Evolutionary conservation across 371 early-diverging fungal species (phyloP).

Genomic region (Mucor circinelloides): DNA sequence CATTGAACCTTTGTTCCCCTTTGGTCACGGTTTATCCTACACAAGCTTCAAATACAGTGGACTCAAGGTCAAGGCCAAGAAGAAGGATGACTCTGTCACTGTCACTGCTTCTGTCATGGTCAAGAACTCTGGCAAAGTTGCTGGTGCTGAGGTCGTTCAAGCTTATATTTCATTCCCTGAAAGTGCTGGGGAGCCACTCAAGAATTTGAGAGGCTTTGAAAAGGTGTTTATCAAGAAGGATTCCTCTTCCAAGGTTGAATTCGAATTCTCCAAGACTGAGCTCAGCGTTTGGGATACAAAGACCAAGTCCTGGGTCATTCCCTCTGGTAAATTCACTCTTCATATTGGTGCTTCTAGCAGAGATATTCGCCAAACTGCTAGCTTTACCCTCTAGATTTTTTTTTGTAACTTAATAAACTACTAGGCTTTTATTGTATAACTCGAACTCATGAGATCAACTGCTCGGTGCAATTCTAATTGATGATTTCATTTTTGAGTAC

Average conservation of each 20-base stretch:
- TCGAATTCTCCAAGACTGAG: conserved; percentile 40
- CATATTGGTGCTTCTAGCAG: conserved; percentile 54
- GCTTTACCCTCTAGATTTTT: conserved; percentile 13
- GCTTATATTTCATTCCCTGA: conserved; percentile 58
- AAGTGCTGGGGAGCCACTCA: conserved; percentile 49
- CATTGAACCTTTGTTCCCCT: conserved; percentile 55
- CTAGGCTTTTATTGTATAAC: background rate
- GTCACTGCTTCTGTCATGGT: conserved; percentile 41
- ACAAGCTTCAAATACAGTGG: conserved; percentile 55
- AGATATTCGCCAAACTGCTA: conserved; percentile 43
- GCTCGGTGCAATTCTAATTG: background rate
- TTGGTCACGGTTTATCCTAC: conserved; percentile 70
- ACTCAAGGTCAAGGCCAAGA: conserved; percentile 18
- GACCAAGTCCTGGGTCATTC: conserved; percentile 38
- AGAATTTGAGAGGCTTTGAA: conserved; percentile 59
- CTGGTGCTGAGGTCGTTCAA: conserved; percentile 63
- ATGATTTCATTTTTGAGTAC: background rate
- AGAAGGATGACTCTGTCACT: background rate
- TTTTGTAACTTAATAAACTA: too few relatives aligned
- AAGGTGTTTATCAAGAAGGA: conserved; percentile 40
- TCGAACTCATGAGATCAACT: background rate
- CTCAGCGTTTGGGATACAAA: conserved; percentile 50
- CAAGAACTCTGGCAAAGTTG: conserved; percentile 50
- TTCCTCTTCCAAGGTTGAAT: conserved; percentile 23
- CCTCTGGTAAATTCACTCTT: conserved; percentile 48